Conservation (phyloP, 2,329 filamentous ascomycete species). For the Cercospora canescens region DNA sequence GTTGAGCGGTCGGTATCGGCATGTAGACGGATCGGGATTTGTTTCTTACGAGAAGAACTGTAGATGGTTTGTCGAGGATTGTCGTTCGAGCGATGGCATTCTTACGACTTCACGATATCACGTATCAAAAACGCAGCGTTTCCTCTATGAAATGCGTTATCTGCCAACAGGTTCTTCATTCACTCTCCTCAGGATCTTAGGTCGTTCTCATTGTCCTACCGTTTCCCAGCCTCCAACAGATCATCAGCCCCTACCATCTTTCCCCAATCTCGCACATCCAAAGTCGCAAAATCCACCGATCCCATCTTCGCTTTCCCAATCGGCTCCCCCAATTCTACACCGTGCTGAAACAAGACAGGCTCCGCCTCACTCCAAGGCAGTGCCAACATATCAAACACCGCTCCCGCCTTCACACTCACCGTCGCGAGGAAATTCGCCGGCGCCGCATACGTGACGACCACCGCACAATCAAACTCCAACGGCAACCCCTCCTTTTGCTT, state of each 20-base stretch:
- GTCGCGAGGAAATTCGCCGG: constrained; percentile 4
- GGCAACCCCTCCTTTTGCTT: constrained; percentile 4
- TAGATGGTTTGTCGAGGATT: background rate
- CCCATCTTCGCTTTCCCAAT: background rate
- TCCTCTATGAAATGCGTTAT: background rate
- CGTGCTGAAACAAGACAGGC: constrained; percentile 16
- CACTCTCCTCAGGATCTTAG: background rate
- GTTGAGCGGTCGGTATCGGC: constrained; percentile 25
- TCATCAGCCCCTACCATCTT: background rate
- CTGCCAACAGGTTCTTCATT: background rate
- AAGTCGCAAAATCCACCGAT: background rate
- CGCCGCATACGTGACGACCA: constrained; percentile 7
- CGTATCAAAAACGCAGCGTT: background rate
- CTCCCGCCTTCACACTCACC: constrained; percentile 16
- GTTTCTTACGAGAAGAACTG: background rate
- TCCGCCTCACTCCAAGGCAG: constrained; percentile 12
- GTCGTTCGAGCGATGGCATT: background rate
- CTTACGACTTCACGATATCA: constrained; percentile 7
- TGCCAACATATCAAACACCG: constrained; percentile 18
- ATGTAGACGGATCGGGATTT: background rate
- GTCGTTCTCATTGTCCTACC: background rate
- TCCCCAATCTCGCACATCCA: background rate
- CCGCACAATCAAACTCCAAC: constrained; percentile 16
- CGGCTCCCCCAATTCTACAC: constrained; percentile 9
- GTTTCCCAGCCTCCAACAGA: background rate